Evolutionary conservation across 441 rosid genomes (phyloP).

Genomic region (Melastoma candidum): DNA sequence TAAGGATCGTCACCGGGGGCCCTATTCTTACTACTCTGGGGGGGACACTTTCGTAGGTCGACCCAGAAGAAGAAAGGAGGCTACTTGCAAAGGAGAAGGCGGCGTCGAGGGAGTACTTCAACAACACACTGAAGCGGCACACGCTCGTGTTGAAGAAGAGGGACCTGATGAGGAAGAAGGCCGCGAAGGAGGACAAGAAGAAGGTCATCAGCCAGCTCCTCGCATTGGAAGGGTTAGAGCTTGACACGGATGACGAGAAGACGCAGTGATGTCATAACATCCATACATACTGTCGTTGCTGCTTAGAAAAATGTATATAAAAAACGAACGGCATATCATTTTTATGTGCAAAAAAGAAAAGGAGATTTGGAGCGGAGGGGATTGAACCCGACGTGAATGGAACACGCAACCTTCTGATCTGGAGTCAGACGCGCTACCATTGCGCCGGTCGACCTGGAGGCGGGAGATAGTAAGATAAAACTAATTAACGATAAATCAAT

Average conservation of each 20-base stretch:
- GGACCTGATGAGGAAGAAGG: conserved; percentile 84
- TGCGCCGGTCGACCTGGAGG: background rate
- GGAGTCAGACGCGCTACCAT: conserved; percentile 16
- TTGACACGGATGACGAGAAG: conserved; percentile 60
- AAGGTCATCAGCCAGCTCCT: conserved; percentile 51
- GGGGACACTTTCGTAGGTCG: conserved; percentile 33
- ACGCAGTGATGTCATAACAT: conserved; percentile 8
- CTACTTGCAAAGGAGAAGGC: conserved; percentile 73
- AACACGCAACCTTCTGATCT: conserved; percentile 14
- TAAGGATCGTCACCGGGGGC: too few species aligned
- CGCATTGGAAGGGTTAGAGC: conserved; percentile 89
- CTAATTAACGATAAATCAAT: too few species aligned
- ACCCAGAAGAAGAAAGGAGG: conserved; percentile 86
- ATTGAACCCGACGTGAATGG: conserved; percentile 7
- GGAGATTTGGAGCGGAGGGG: too few species aligned
- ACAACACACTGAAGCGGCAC: conserved; percentile 67
- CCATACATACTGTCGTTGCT: too few species aligned
- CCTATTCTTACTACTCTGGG: too few species aligned
- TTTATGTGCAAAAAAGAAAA: too few species aligned
- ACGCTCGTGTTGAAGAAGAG: conserved; percentile 76
- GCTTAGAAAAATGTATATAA: too few species aligned
- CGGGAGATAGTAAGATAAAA: too few species aligned
- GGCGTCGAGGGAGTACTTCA: conserved; percentile 63
- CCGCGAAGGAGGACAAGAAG: conserved; percentile 58
- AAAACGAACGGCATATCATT: too few species aligned